Evolutionary conservation across 1,139 yeast genomes (phyloP), one percentile per base, ranked within the genome.

Genomic region (Hyphopichia khmerensis): DNA sequence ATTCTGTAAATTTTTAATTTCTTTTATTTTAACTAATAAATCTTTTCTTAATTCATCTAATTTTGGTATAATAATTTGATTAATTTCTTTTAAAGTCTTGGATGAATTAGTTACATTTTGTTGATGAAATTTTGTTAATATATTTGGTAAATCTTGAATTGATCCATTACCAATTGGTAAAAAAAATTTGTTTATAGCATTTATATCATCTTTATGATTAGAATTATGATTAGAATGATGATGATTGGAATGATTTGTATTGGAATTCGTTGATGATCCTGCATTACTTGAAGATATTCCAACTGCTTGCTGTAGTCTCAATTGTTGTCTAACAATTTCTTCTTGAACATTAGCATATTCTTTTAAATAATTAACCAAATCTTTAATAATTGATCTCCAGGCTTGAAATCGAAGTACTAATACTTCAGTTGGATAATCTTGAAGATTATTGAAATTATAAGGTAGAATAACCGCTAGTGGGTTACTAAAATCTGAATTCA

Each of bases 291-390:
- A 56, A 7, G 68, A 54, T 13, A 62, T 57, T 3, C 77, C 76
- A 24, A 88, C 84, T 8, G 96, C 88, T 60, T 88, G 91, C 50
- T 87, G 88, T 37, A 91, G 72, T 41, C 96, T 72, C 42, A 82
- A 71, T 60, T 89, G 95, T 57, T 88, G 96, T 47, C 96, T 78
- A 31, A 87, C 84, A 19, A 87, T 79, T 57, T 89, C 96, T 57
- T 90, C 96, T 60, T 89, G 95, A 38, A 87, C 93, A 16, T 86
- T 78, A 13, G 89, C 88, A 39, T 84, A 86, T 55, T 90, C 96
- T 50, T 77, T 79, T 48, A 91, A 72, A 60, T 93, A 93, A 41
- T 75, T 79, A 23, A 87, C 76, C 44, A 93, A 66, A 32, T 91
- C 85, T 45, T 84, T 81, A 46, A 90, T 83, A 42, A 91, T 79